These are phyloP conservation scores for Cutaneotrichosporon sp. DNA, from an alignment of 1,284 basidiomycete species.

Conservation along the genomic window DNA sequence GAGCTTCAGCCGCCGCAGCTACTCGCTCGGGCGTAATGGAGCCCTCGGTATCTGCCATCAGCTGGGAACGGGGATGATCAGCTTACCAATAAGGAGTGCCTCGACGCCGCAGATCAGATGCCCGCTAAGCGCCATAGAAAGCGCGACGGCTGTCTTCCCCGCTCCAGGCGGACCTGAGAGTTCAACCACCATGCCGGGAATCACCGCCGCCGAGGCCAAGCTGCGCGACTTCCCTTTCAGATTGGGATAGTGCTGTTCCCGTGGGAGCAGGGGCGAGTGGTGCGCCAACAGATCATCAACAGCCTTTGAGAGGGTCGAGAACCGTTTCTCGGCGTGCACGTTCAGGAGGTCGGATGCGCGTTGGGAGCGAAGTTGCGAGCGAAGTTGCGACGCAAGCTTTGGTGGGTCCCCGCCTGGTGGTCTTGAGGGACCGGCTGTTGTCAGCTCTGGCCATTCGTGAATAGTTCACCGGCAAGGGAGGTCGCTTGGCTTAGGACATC, in stretches of 20 bases:
- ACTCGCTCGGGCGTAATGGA: conserved; percentile 34
- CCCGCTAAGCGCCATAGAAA: conserved; percentile 37
- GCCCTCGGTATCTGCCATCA: conserved; percentile 44
- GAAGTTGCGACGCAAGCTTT: neutral
- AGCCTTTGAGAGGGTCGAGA: conserved; percentile 32
- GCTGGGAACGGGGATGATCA: neutral
- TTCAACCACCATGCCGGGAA: conserved; percentile 43
- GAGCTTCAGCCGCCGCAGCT: conserved; percentile 19
- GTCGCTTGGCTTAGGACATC: conserved; percentile 28
- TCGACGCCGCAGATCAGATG: conserved; percentile 23
- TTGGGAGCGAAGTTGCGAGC: conserved; percentile 13
- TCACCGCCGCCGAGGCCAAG: conserved; percentile 4
- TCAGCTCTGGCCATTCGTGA: neutral
- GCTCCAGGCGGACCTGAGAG: conserved; percentile 43
- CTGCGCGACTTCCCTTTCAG: conserved; percentile 20
- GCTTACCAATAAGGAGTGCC: conserved; percentile 44
- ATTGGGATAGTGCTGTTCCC: neutral
- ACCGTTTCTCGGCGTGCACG: conserved; percentile 14
- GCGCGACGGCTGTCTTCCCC: conserved; percentile 39
- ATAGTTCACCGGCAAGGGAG: neutral
- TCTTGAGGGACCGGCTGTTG: conserved; percentile 7
- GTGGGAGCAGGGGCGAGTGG: conserved; percentile 5
- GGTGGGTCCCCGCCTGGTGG: neutral
- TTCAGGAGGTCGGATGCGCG: conserved; percentile 31
- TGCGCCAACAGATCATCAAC: conserved; percentile 36